A percentile compares a stretch with the other conserved stretches of the same genome.
phyloP scores from a whole-genome alignment of 768 basidiomycete genomes.

The Suillus variegatus region DNA sequence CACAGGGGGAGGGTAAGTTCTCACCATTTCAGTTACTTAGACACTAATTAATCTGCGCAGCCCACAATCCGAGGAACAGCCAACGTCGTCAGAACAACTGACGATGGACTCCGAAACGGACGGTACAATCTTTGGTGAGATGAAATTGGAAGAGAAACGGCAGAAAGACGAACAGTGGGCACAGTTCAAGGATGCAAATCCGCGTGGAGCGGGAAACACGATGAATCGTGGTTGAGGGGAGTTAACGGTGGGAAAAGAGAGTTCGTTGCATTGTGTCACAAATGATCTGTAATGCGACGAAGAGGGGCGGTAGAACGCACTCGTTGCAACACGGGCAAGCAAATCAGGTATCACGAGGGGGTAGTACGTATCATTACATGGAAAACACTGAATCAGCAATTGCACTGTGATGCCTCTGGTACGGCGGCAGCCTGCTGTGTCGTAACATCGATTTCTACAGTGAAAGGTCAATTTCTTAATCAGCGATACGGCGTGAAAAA shows the following conservation, averaged over 20 bases:
- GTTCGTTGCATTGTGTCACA: constrained; percentile 7
- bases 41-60: constrained; percentile 38
- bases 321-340: constrained; percentile 22
- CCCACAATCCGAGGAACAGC: constrained; percentile 61
- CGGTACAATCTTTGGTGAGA: constrained; percentile 66
- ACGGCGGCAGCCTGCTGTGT: constrained; percentile 64
- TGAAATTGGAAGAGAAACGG: constrained; percentile 74
- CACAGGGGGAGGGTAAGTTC: constrained; percentile 79
- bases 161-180: constrained; percentile 93
- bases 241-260: constrained; percentile 12
- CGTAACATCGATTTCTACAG: constrained; percentile 89
- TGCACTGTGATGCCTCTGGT: constrained; percentile 86
- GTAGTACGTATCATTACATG: constrained; percentile 4
- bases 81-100: constrained; percentile 79
- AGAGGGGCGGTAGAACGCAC: constrained; percentile 16
- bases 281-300: constrained; percentile 1
- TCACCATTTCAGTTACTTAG: constrained; percentile 3
- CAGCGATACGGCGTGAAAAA: constrained; percentile 7
- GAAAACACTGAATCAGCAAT: constrained; percentile 52
- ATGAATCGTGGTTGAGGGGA: constrained; percentile 85
- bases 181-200: constrained; percentile 80
- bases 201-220: constrained; percentile 92
- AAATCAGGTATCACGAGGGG: constrained; percentile 22
- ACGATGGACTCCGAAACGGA: constrained; percentile 82
- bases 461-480: constrained; percentile 9